Evolutionary conservation across 2,329 filamentous ascomycete genomes (phyloP), one percentile per base, ranked within the genome.

Genomic region (Magnaporthiopsis rhizophila): DNA sequence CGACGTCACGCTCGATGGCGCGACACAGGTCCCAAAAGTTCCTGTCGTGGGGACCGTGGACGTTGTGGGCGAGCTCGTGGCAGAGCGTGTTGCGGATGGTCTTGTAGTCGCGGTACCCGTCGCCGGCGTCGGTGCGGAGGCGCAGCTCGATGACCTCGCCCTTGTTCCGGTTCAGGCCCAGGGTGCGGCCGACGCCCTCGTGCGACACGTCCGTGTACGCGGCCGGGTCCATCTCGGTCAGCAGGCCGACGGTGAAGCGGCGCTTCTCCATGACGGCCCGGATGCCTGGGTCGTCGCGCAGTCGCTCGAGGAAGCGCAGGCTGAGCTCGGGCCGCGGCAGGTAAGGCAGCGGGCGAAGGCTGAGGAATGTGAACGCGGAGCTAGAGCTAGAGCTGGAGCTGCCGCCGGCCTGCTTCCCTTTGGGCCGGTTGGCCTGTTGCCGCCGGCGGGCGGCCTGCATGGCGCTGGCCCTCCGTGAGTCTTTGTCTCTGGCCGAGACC

Each of bases 191-290:
- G n/a, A 82, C 83, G 60, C 85, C 84, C 71, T 95, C 89, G 71
- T 91, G 89, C 3, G 85, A 90, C 1, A 80, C 75, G 67, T 83
- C 74, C 0, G 93, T 97, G 75, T 97, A 87, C 69, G 88, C 83
- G 0, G 88, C 82, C 0, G 95, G 95, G 70, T 99, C 90, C 94
- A 99, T 98, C 77, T 99, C 95, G 0, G 93, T 97, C 32, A 99
- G 81, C 3, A 98, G 76, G 0, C 89, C 89, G 0, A 99, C 95
- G 26, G 83, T 85, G 79, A 96, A 97, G 68, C 87, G 85, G 78
- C 97, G 93, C 70, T 87, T 88, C 21, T 84, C 81, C 95, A 99
- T 99, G 0, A 87, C 84, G 0, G 88, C 81, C 67, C 88, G 88
- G 76, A 99, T 94, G 9, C 95, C 95, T 0, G 91, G 88, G 74